Percentiles rank a stretch among this genome's conserved stretches.
Evolutionary conservation across 2,329 filamentous ascomycete genomes (phyloP).

Genomic region (Pseudocercospora crystallina): DNA sequence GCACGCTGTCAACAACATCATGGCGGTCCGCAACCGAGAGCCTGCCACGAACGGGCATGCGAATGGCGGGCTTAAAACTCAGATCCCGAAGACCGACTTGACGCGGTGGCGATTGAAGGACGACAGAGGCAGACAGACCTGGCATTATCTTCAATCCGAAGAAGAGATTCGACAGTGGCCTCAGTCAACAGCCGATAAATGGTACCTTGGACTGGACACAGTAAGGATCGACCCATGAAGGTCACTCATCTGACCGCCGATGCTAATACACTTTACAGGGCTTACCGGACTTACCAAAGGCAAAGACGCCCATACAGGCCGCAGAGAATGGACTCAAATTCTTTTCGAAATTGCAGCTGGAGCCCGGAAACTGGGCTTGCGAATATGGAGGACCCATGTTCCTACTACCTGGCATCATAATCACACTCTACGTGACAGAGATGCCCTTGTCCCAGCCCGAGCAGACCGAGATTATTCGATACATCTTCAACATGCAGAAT

Average conservation of each 20-base stretch:
- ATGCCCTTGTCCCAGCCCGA: slow-evolving; percentile 79
- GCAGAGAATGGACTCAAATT: slow-evolving; percentile 82
- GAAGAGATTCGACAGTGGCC: slow-evolving; percentile 75
- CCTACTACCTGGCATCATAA: slow-evolving; percentile 78
- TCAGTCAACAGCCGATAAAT: slow-evolving; percentile 85
- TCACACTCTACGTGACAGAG: slow-evolving; percentile 85
- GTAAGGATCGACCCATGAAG: slow-evolving; percentile 56
- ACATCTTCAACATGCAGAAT: slow-evolving; percentile 81
- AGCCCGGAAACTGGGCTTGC: slow-evolving; percentile 90
- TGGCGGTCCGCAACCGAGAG: slow-evolving; percentile 11
- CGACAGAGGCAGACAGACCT: slow-evolving; percentile 82
- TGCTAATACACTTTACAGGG: slow-evolving; percentile 51
- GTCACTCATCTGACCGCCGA: slow-evolving; percentile 2
- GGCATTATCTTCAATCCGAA: slow-evolving; percentile 82
- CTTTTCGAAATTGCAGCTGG: slow-evolving; percentile 85
- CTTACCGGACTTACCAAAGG: slow-evolving; percentile 68
- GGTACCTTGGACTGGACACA: slow-evolving; percentile 74
- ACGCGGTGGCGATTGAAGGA: slow-evolving; percentile 81
- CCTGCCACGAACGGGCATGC: slow-evolving; percentile 13
- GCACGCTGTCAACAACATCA: not conserved
- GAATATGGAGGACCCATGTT: slow-evolving; percentile 99
- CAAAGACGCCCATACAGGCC: slow-evolving; percentile 72
- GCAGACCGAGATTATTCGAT: slow-evolving; percentile 86
- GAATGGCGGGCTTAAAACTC: slow-evolving; percentile 23
- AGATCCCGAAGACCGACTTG: slow-evolving; percentile 62